Evolutionary conservation across 2,329 filamentous ascomycete species (phyloP).

Genomic region (Epichloe sylvatica): DNA sequence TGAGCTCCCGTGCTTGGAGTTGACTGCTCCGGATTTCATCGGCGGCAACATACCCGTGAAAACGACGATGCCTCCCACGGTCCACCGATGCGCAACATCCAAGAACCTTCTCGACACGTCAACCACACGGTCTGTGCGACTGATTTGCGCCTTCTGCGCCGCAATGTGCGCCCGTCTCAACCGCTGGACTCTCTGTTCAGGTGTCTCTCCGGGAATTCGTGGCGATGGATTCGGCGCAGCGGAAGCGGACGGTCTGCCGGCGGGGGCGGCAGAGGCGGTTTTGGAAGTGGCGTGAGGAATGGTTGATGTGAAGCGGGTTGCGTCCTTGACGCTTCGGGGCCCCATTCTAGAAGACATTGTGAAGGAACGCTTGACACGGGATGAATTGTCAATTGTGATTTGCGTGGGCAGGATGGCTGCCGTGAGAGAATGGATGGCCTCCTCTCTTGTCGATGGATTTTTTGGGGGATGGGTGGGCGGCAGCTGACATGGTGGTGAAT

Average conservation of each 20-base stretch:
- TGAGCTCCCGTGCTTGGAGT: no score
- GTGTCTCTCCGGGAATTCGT: constrained; percentile 39
- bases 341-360: constrained; percentile 29
- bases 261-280: constrained; percentile 25
- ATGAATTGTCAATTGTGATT: neutral
- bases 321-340: constrained; percentile 61
- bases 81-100: constrained; percentile 42
- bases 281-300: constrained; percentile 53
- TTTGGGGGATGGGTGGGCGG: constrained; percentile 8
- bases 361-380: neutral
- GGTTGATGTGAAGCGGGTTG: constrained; percentile 52
- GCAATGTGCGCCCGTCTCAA: constrained; percentile 53
- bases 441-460: constrained; percentile 23
- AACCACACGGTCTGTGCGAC: constrained; percentile 36
- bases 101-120: constrained; percentile 34
- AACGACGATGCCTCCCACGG: constrained; percentile 38
- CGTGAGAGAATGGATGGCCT: neutral
- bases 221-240: constrained; percentile 14
- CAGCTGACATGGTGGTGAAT: constrained; percentile 13
- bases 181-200: constrained; percentile 55
- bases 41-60: constrained; percentile 36
- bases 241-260: constrained; percentile 14
- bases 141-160: constrained; percentile 45
- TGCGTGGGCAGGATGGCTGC: neutral
- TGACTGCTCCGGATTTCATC: neutral